Percentiles rank a stretch among this genome's conserved stretches.
phyloP scores from a whole-genome alignment of 768 basidiomycete genomes.

The Lactarius sp. region DNA sequence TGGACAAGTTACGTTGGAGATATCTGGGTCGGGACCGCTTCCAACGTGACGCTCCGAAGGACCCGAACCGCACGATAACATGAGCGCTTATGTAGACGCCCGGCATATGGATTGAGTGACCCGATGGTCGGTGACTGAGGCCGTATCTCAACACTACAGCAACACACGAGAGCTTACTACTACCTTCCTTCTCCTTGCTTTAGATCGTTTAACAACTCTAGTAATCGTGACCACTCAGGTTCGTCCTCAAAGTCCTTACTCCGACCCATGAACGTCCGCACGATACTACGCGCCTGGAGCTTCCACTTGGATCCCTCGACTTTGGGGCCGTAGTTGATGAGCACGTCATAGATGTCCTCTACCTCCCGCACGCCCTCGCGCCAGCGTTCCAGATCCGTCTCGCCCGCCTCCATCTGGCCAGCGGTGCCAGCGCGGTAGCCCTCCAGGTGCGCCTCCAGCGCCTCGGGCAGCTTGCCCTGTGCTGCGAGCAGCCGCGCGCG shows the following conservation, averaged over 20 bases:
- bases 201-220: conserved; percentile 61
- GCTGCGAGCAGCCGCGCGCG: conserved; percentile 78
- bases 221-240: conserved; percentile 71
- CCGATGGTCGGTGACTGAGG: no score
- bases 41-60: no score
- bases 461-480: conserved; percentile 42
- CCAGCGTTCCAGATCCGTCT: conserved; percentile 65
- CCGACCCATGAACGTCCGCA: conserved; percentile 84
- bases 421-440: conserved; percentile 74
- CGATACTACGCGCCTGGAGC: conserved; percentile 79
- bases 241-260: conserved; percentile 87
- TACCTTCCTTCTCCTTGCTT: conserved; percentile 34
- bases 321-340: conserved; percentile 78
- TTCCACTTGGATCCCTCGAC: conserved; percentile 66
- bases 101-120: no score
- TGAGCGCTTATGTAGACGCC: no score
- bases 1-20: neutral
- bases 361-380: conserved; percentile 73
- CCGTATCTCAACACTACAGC: no score
- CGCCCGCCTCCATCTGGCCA: conserved; percentile 55
- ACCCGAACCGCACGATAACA: no score
- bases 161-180: no score
- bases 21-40: neutral
- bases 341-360: conserved; percentile 75
- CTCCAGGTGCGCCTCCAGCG: conserved; percentile 77